These are phyloP conservation scores for Yarrowia sp. DNA, from an alignment of 805 yeast species.

Conservation along the genomic window DNA sequence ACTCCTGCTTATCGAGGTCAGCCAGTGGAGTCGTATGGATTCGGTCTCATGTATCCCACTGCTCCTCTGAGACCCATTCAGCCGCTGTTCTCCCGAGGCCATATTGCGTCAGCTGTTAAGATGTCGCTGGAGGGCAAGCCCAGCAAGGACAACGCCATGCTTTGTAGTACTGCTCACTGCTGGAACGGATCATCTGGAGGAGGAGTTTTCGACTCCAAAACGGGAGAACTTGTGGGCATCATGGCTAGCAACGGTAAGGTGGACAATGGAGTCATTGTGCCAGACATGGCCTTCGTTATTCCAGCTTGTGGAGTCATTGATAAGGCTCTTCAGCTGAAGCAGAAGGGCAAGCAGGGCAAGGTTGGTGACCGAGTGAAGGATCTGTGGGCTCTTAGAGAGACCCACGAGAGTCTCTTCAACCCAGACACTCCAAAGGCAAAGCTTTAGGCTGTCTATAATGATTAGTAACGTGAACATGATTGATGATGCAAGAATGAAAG, in stretches of 20 bases:
- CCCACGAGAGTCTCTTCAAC: slow-evolving; percentile 28
- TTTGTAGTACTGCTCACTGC: slow-evolving; percentile 39
- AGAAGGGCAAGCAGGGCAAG: slow-evolving; percentile 10
- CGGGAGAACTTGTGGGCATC: slow-evolving; percentile 38
- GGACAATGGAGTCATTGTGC: slow-evolving; percentile 38
- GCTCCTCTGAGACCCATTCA: slow-evolving; percentile 30
- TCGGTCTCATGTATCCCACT: slow-evolving; percentile 38
- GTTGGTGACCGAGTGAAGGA: slow-evolving; percentile 28
- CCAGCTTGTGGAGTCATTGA: slow-evolving; percentile 34
- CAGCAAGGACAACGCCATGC: slow-evolving; percentile 31
- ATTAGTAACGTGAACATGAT: neutral
- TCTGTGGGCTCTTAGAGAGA: slow-evolving; percentile 31
- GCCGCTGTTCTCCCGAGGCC: slow-evolving; percentile 38
- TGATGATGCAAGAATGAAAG: too few relatives aligned
- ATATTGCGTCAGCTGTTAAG: slow-evolving; percentile 30
- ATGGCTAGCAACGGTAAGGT: slow-evolving; percentile 42
- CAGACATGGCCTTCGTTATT: slow-evolving; percentile 40
- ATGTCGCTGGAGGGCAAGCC: slow-evolving; percentile 29
- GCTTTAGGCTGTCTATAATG: neutral
- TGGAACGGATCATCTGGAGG: slow-evolving; percentile 45
- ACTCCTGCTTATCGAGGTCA: slow-evolving; percentile 30
- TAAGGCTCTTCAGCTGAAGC: slow-evolving; percentile 31
- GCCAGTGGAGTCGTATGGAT: slow-evolving; percentile 38
- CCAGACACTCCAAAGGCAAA: neutral
- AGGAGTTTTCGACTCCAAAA: slow-evolving; percentile 33